Evolutionary conservation across 345 rosid species (phyloP).

Genomic region (Citrus trifoliata): DNA sequence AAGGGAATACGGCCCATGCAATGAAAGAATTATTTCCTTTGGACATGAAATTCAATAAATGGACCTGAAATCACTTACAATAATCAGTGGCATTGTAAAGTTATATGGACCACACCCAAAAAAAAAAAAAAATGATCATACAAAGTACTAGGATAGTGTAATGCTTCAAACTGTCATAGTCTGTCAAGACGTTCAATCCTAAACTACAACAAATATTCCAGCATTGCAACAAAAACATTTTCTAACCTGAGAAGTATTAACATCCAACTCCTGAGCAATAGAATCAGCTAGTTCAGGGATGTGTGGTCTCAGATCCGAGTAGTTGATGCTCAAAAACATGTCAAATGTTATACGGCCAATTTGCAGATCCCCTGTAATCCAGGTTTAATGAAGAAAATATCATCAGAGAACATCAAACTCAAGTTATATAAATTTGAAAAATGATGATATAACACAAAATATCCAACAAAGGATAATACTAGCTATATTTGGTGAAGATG

Average conservation of each 20-base stretch:
- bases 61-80: constrained; percentile 51
- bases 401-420: constrained; percentile 7
- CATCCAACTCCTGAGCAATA: constrained; percentile 52
- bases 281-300: constrained; percentile 38
- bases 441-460: not conserved
- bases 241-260: constrained; percentile 65
- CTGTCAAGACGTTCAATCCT: not conserved
- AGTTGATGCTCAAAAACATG: constrained; percentile 46
- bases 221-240: constrained; percentile 1
- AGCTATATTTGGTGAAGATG: not conserved
- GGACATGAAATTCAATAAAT: constrained; percentile 45
- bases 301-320: constrained; percentile 55
- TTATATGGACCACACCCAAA: not conserved
- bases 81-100: not conserved
- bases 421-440: not conserved
- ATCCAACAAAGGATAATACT: not conserved
- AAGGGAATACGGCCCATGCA: constrained; percentile 56
- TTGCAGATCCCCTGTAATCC: constrained; percentile 38
- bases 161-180: not conserved
- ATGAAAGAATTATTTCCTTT: constrained; percentile 58
- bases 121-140: not conserved
- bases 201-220: constrained; percentile 2
- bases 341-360: constrained; percentile 65
- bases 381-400: constrained; percentile 14
- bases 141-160: not conserved